Evolutionary conservation across 2,329 filamentous ascomycete species (phyloP), one percentile per base, ranked within the genome.

Genomic region (Xylariales sp.): DNA sequence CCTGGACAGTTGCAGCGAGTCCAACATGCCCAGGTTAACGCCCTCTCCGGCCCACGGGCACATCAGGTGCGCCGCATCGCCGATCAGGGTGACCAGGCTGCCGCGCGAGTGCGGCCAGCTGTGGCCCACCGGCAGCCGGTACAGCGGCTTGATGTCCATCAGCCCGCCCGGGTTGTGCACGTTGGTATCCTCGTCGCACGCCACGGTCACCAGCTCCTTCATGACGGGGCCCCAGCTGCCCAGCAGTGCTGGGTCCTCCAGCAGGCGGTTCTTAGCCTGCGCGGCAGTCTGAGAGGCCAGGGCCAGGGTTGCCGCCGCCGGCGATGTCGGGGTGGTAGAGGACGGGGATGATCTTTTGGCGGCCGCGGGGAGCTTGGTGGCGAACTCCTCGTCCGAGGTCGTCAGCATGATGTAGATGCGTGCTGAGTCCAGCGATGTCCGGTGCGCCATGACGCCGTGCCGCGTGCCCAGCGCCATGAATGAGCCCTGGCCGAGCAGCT

Each of bases 1-100:
- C 2, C 25, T 10, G 3, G 29, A 17, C 21, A 76, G 52, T 31
- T 68, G 56, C 29, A 69, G 41, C 7, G 67, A 59, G 48, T 74
- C 70, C 33, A 56, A 50, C 63, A 75, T 63, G 3, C 61, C 69
- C 4, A 65, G 50, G 42, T 75, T 74, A 8, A 74, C 70, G 2
- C 71, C 71, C 13, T 66, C 69, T 5, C 72, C 72, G 2, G 63
- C 63, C 41, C 67, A 69, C 1, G 66, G 66, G 2, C 63, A 65
- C 63, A 70, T 68, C 5, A 74, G 41, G 45, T 76, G 70, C 6
- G 70, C 70, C 10, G 70, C 65, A 44, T 75, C 70, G 4, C 73
- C 73, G 4, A 74, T 49, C n/a, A 77, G 52, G 2, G 72, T 69
- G n/a, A n/a, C n/a, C n/a, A n/a, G n/a, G n/a, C 70, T 51, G 2